Conservation (phyloP, 345 rosid genomes). For the Acer yangbiense region DNA sequence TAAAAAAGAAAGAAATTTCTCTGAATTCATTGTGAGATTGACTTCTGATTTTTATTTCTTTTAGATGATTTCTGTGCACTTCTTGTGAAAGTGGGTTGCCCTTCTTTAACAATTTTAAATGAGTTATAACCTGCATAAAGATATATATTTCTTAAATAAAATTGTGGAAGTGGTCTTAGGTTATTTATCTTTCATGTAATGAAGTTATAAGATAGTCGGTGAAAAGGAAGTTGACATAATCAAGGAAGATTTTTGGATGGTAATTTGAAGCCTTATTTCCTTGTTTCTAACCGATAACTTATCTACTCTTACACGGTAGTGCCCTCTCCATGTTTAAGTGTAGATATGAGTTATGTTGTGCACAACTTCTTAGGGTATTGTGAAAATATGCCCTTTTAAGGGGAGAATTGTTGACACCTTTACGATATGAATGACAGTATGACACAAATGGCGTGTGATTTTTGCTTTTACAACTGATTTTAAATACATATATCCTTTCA, state of each 20-base stretch:
- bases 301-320: neutral
- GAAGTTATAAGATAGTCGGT: neutral
- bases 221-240: neutral
- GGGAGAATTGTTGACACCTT: neutral
- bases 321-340: neutral
- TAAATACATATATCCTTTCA: neutral
- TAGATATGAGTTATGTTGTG: neutral
- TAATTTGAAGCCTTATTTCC: neutral
- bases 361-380: neutral
- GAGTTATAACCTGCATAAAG: no score
- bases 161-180: neutral
- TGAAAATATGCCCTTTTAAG: neutral
- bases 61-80: neutral
- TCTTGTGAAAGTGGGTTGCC: neutral
- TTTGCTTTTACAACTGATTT: neutral
- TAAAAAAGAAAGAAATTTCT: neutral
- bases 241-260: neutral
- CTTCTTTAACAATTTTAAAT: neutral
- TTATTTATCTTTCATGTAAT: constrained; percentile 3
- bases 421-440: neutral
- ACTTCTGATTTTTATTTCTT: neutral
- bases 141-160: no score
- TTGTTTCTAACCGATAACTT: neutral
- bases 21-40: neutral
- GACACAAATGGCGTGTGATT: neutral